Percentiles rank a stretch among this genome's conserved stretches.
Evolutionary conservation across 805 yeast genomes (phyloP).

Genomic region (Candida vaughaniae): DNA sequence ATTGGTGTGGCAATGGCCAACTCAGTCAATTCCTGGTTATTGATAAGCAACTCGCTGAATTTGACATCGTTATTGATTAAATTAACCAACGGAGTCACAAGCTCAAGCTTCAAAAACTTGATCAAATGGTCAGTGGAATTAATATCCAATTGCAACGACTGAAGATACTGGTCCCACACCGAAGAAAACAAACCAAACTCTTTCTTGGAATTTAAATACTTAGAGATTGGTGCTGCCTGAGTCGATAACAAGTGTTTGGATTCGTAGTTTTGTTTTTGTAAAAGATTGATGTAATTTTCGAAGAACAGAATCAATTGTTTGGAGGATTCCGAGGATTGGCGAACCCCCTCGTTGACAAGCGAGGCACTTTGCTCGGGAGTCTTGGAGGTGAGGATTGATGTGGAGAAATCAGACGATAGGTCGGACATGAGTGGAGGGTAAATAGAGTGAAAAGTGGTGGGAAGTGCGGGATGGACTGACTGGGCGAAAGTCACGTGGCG

Average conservation of each 20-base stretch:
- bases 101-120: slow-evolving; percentile 50
- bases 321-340: slow-evolving; percentile 27
- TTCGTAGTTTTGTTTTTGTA: slow-evolving; percentile 46
- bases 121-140: slow-evolving; percentile 50
- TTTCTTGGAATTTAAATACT: slow-evolving; percentile 19
- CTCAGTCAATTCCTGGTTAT: slow-evolving; percentile 44
- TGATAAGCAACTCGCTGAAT: slow-evolving; percentile 55
- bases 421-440: slow-evolving; percentile 6
- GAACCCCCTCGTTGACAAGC: slow-evolving; percentile 35
- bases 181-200: slow-evolving; percentile 39
- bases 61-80: slow-evolving; percentile 53
- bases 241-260: slow-evolving; percentile 55
- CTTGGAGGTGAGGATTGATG: slow-evolving; percentile 41
- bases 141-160: slow-evolving; percentile 45
- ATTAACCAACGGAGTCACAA: slow-evolving; percentile 52
- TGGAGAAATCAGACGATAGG: slow-evolving; percentile 16
- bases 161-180: slow-evolving; percentile 10
- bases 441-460: background rate
- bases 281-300: slow-evolving; percentile 17
- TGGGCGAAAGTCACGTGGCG: too few relatives aligned
- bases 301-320: slow-evolving; percentile 36
- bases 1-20: slow-evolving; percentile 18
- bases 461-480: background rate
- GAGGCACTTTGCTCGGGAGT: slow-evolving; percentile 41
- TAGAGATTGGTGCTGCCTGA: slow-evolving; percentile 3